phyloP scores from a whole-genome alignment of 306 rosid species.

The Fragaria ananassa region DNA sequence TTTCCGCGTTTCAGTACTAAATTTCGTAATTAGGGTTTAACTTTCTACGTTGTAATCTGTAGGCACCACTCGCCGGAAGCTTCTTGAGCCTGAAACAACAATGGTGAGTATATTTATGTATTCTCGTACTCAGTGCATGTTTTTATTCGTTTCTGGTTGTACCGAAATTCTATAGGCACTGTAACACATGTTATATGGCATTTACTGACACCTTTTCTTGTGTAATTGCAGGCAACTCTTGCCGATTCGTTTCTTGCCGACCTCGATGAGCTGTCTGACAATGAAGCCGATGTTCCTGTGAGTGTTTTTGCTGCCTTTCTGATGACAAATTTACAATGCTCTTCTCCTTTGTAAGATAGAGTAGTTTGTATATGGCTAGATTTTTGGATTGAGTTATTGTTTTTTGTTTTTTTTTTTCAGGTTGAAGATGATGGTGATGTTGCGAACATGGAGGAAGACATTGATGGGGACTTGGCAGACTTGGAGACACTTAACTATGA shows the following conservation, averaged over 20 bases:
- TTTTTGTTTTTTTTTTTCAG: conserved; percentile 24
- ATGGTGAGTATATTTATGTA: conserved; percentile 17
- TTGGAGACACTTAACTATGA: conserved; percentile 82
- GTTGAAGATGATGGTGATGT: conserved; percentile 59
- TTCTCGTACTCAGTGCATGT: neutral
- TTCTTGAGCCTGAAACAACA: conserved; percentile 11
- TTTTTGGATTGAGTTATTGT: neutral
- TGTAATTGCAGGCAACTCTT: conserved; percentile 70
- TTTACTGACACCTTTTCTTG: neutral
- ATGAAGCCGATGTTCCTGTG: conserved; percentile 67
- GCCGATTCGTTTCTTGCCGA: conserved; percentile 97
- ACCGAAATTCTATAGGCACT: too few species aligned
- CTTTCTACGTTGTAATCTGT: neutral
- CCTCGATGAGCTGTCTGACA: conserved; percentile 93
- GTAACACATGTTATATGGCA: neutral
- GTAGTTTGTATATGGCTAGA: neutral
- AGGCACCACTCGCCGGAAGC: neutral
- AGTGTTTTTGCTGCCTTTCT: conserved; percentile 15
- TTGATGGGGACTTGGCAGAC: conserved; percentile 88
- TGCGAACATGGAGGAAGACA: conserved; percentile 83
- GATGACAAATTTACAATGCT: neutral
- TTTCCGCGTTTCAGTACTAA: neutral
- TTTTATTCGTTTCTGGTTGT: neutral
- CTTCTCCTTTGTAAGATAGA: neutral
- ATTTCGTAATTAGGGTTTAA: neutral